Conservation (phyloP, 768 basidiomycete species). For the Pluteus cervinus region DNA sequence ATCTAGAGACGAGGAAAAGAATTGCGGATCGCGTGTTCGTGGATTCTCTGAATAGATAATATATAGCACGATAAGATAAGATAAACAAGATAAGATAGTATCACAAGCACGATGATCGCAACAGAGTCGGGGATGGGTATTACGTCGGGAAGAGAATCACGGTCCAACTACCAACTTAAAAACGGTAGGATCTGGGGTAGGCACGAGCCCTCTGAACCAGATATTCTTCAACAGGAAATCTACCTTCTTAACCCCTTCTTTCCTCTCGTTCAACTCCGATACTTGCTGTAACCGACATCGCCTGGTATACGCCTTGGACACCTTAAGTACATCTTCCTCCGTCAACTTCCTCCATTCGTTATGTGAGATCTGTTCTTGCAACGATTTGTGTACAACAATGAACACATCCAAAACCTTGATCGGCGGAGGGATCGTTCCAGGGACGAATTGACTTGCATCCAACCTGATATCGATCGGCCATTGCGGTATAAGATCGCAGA, state of each 20-base stretch:
- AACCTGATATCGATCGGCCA: too few species aligned
- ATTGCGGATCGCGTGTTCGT: too few species aligned
- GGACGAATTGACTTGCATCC: slow-evolving; percentile 1
- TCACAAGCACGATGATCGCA: too few species aligned
- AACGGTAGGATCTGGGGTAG: slow-evolving; percentile 1
- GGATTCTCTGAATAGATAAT: too few species aligned
- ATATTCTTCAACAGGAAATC: slow-evolving; percentile 10
- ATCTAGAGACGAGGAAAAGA: too few species aligned
- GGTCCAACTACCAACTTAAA: slow-evolving; percentile 9
- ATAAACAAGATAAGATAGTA: too few species aligned
- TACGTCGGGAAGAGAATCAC: too few species aligned
- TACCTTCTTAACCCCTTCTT: slow-evolving; percentile 9
- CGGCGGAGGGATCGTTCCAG: slow-evolving; percentile 5
- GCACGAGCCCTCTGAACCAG: slow-evolving; percentile 9
- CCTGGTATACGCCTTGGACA: slow-evolving; percentile 7
- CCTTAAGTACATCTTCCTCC: background rate
- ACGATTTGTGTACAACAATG: slow-evolving; percentile 4
- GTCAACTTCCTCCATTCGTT: slow-evolving; percentile 6
- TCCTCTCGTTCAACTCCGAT: slow-evolving; percentile 5
- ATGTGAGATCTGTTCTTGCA: slow-evolving; percentile 9
- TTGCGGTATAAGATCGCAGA: slow-evolving; percentile 3
- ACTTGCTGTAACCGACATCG: slow-evolving; percentile 2
- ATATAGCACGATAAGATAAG: too few species aligned
- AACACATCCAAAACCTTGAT: slow-evolving; percentile 9
- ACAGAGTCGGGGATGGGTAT: too few species aligned